phyloP scores from a whole-genome alignment of 768 basidiomycete species.

The Polyporus arcularius region DNA sequence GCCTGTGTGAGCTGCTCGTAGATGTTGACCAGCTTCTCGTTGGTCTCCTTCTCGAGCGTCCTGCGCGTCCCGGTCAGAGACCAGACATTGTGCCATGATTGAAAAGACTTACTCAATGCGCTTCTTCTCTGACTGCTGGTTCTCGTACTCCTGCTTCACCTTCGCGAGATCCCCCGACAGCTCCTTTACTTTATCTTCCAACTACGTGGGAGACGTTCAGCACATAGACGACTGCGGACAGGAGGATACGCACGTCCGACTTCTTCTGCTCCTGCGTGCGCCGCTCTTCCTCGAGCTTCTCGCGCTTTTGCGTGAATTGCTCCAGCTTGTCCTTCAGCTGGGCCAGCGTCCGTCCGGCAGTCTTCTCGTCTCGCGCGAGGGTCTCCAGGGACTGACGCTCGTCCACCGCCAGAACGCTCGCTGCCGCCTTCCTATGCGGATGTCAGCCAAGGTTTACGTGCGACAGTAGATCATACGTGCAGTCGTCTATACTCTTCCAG shows the following conservation, averaged over 20 bases:
- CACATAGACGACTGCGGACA: neutral
- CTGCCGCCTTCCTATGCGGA: conserved; percentile 65
- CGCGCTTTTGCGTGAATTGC: conserved; percentile 58
- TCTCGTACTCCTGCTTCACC: conserved; percentile 78
- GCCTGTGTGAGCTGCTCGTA: conserved; percentile 88
- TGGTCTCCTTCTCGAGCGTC: conserved; percentile 86
- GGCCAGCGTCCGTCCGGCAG: conserved; percentile 57
- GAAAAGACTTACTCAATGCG: conserved; percentile 64
- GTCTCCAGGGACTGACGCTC: conserved; percentile 88
- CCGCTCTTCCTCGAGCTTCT: conserved; percentile 57
- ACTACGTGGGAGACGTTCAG: conserved; percentile 34
- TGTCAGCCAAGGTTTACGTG: neutral
- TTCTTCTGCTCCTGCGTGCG: conserved; percentile 49
- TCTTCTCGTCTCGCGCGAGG: conserved; percentile 82
- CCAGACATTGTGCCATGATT: too few species aligned
- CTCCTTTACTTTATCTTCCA: conserved; percentile 59
- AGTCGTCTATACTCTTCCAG: conserved; percentile 85
- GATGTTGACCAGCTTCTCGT: conserved; percentile 85
- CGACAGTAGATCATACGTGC: conserved; percentile 42
- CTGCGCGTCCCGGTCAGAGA: conserved; percentile 40
- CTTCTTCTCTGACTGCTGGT: conserved; percentile 79
- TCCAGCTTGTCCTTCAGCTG: conserved; percentile 72
- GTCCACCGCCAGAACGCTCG: conserved; percentile 77
- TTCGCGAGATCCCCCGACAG: conserved; percentile 63
- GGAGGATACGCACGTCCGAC: conserved; percentile 49